These are phyloP conservation scores for Boletus bicolor DNA, from an alignment of 768 basidiomycete species.

Conservation along the genomic window DNA sequence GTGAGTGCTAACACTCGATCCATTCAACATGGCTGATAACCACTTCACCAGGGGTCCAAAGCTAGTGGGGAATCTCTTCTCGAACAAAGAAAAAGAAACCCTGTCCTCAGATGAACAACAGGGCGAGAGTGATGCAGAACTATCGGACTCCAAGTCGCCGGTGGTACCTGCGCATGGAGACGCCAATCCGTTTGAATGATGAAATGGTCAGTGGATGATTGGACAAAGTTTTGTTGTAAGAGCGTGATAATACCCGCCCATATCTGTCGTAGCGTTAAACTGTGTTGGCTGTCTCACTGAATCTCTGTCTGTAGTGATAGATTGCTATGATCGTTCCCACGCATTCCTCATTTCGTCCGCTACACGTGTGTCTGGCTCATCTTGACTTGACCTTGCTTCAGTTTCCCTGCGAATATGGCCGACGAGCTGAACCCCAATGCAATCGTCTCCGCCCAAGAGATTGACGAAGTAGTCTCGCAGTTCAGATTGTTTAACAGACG, in stretches of 20 bases:
- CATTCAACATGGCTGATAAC: constrained; percentile 4
- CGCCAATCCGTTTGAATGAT: constrained; percentile 65
- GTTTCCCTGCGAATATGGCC: constrained; percentile 16
- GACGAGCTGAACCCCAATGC: constrained; percentile 15
- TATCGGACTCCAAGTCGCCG: constrained; percentile 30
- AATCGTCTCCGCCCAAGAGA: constrained; percentile 25
- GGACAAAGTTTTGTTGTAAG: constrained; percentile 29
- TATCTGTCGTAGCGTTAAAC: constrained; percentile 25
- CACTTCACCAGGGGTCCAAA: constrained; percentile 48
- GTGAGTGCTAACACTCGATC: constrained; percentile 43
- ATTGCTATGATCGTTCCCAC: constrained; percentile 29
- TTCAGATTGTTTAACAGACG: constrained; percentile 27
- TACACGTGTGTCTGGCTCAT: constrained; percentile 9
- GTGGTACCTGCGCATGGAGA: constrained; percentile 45
- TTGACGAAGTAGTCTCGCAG: constrained; percentile 31
- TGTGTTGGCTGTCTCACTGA: constrained; percentile 29
- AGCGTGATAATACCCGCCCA: constrained; percentile 19
- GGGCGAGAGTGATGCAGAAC: constrained; percentile 37
- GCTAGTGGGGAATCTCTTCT: constrained; percentile 59
- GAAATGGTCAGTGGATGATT: background rate
- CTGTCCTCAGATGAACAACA: constrained; percentile 30
- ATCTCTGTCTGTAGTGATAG: constrained; percentile 28
- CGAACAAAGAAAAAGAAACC: constrained; percentile 35
- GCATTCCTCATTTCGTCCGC: constrained; percentile 4
- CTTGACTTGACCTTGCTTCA: background rate